Conservation (phyloP, 176 grass and related monocot species). For the Lolium rigidum region DNA sequence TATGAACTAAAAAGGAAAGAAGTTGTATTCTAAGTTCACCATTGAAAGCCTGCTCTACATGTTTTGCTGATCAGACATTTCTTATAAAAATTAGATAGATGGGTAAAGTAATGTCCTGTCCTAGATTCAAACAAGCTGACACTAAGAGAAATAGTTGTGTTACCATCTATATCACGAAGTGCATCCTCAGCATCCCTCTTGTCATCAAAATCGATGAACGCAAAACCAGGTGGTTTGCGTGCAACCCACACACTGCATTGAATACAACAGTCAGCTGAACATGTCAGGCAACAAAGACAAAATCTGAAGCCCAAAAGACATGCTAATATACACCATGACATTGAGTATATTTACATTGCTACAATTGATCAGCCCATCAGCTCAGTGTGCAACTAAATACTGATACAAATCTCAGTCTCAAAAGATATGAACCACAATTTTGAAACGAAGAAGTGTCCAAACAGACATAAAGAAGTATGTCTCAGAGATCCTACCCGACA, state of each 20-base stretch:
- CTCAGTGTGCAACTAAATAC: neutral
- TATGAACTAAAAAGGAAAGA: neutral
- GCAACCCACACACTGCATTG: slow-evolving; percentile 90
- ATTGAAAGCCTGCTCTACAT: neutral
- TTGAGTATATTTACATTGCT: neutral
- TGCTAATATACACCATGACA: neutral
- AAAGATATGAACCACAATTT: neutral
- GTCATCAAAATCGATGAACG: slow-evolving; percentile 95
- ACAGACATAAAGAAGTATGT: neutral
- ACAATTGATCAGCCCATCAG: neutral
- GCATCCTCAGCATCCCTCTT: slow-evolving; percentile 90
- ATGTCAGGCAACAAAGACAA: neutral
- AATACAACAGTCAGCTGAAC: slow-evolving; percentile 21
- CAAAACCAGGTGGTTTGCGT: slow-evolving; percentile 95
- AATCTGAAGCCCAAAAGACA: neutral
- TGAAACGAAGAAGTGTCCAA: neutral
- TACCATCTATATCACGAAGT: slow-evolving; percentile 94
- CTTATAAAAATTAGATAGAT: neutral
- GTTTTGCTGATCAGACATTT: neutral
- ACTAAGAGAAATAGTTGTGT: neutral
- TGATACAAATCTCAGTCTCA: neutral
- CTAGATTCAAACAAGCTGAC: neutral
- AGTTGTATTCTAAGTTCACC: neutral
- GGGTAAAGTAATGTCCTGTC: neutral
- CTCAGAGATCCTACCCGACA: neutral